Evolutionary conservation across 2,329 filamentous ascomycete species (phyloP).

Genomic region (Didymella pomorum): DNA sequence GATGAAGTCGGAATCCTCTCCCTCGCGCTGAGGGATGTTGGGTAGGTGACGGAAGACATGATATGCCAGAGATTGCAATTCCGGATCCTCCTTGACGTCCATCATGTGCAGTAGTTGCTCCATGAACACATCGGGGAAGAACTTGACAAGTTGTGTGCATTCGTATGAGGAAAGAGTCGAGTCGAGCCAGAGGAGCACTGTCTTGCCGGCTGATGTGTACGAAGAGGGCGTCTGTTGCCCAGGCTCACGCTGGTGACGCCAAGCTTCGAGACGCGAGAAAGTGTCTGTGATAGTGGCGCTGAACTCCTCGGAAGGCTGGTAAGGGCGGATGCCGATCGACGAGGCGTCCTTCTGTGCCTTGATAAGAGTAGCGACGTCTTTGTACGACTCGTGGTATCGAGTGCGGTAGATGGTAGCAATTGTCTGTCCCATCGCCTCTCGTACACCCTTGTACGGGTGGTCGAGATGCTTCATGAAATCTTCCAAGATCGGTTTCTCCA

Average conservation of each 20-base stretch:
- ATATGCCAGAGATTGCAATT: constrained; percentile 92
- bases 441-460: constrained; percentile 96
- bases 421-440: constrained; percentile 91
- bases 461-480: constrained; percentile 92
- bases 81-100: constrained; percentile 98
- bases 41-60: constrained; percentile 96
- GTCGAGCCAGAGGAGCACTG: constrained; percentile 93
- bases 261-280: constrained; percentile 81
- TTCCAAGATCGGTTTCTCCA: constrained; percentile 84
- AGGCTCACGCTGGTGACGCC: constrained; percentile 83
- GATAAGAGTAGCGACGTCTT: constrained; percentile 77
- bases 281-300: constrained; percentile 74
- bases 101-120: constrained; percentile 98
- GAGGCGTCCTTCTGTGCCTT: constrained; percentile 80
- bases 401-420: constrained; percentile 89
- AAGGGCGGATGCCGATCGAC: constrained; percentile 84
- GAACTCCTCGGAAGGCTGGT: constrained; percentile 79
- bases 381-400: constrained; percentile 92
- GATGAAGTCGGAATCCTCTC: constrained; percentile 86
- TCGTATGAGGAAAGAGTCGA: constrained; percentile 89
- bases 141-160: constrained; percentile 87
- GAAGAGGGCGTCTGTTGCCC: constrained; percentile 93
- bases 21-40: constrained; percentile 89
- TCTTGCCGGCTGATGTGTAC: constrained; percentile 96
- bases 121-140: constrained; percentile 90